These are phyloP conservation scores for Plectosphaerella plurivora DNA, from an alignment of 2,329 filamentous ascomycete species.

Conservation along the genomic window DNA sequence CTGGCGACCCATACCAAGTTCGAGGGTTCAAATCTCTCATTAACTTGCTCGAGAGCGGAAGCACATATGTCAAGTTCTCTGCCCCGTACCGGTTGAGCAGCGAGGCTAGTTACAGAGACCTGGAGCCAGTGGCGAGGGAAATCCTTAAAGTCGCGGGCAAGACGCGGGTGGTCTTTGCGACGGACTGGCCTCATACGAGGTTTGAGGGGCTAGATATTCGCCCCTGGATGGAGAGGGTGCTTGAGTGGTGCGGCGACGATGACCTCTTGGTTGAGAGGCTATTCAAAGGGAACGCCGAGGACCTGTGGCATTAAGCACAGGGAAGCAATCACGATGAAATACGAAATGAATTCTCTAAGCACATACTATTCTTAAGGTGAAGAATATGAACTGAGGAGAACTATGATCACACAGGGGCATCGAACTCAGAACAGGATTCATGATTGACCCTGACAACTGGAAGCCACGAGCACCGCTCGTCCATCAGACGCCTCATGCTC, in stretches of 20 bases:
- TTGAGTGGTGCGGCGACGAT: constrained; percentile 47
- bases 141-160: constrained; percentile 38
- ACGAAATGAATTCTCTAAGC: too few species aligned
- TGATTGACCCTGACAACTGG: too few species aligned
- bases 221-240: constrained; percentile 47
- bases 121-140: constrained; percentile 44
- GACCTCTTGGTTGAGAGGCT: constrained; percentile 40
- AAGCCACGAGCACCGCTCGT: too few species aligned
- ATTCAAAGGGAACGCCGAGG: constrained; percentile 52
- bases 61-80: constrained; percentile 54
- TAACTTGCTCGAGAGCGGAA: constrained; percentile 37
- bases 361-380: too few species aligned
- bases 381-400: too few species aligned
- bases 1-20: constrained; percentile 37
- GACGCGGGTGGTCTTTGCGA: constrained; percentile 49
- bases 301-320: constrained; percentile 28
- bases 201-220: constrained; percentile 52
- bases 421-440: too few species aligned
- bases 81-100: constrained; percentile 51
- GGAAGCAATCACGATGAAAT: neutral
- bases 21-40: constrained; percentile 45
- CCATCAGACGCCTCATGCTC: too few species aligned
- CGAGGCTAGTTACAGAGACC: constrained; percentile 34
- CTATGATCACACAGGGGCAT: too few species aligned
- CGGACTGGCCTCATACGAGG: constrained; percentile 62